Conservation (phyloP, 2,329 filamentous ascomycete species). For the Cercospora nicotianae region DNA sequence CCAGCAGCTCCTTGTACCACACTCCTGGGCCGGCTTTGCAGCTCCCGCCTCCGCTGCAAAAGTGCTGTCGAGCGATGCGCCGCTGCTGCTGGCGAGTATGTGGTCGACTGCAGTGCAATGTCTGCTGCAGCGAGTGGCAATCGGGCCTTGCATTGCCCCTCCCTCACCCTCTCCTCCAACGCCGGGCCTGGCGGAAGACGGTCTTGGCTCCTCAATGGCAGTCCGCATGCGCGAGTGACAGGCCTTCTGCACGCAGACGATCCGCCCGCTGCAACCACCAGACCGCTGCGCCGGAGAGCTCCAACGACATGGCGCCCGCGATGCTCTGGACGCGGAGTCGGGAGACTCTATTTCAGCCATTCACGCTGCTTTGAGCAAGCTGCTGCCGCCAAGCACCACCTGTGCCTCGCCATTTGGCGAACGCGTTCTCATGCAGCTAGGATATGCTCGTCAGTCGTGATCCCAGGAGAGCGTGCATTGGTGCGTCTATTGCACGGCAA, state of each 20-base stretch:
- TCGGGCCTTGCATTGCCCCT: not conserved
- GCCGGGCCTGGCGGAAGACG: not conserved
- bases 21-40: conserved; percentile 5
- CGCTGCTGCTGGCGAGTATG: not conserved
- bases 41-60: conserved; percentile 8
- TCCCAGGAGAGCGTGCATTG: conserved; percentile 27
- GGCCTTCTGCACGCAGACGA: conserved; percentile 15
- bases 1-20: conserved; percentile 5
- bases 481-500: conserved; percentile 16
- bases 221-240: conserved; percentile 15
- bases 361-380: conserved; percentile 17
- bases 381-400: conserved; percentile 13
- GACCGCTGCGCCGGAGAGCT: conserved; percentile 20
- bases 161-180: not conserved
- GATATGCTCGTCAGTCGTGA: conserved; percentile 10
- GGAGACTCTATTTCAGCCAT: conserved; percentile 26
- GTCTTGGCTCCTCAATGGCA: not conserved
- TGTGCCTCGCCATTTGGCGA: conserved; percentile 12
- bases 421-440: conserved; percentile 4
- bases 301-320: conserved; percentile 22
- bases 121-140: not conserved
- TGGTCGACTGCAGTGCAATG: conserved; percentile 4
- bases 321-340: conserved; percentile 22
- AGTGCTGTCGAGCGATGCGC: not conserved
- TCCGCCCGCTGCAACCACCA: conserved; percentile 17